phyloP scores from a whole-genome alignment of 2,329 filamentous ascomycete species.

The Aspergillus eucalypticola region DNA sequence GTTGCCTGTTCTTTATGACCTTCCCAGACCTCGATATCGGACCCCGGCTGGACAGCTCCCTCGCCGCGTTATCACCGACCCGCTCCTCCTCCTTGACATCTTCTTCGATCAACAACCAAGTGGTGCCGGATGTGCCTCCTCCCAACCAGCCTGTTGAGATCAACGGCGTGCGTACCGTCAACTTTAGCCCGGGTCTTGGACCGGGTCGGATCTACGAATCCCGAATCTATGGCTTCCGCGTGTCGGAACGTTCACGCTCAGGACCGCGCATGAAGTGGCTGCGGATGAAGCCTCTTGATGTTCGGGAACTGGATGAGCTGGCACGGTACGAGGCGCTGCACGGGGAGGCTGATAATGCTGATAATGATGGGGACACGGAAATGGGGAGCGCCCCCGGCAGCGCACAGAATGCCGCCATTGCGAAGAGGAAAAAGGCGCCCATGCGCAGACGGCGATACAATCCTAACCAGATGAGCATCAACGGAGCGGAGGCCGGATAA shows the following conservation, averaged over 20 bases:
- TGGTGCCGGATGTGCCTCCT: constrained; percentile 34
- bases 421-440: constrained; percentile 45
- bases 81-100: constrained; percentile 31
- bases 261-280: constrained; percentile 98
- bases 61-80: constrained; percentile 29
- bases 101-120: constrained; percentile 31
- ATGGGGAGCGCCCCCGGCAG: constrained; percentile 31
- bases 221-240: constrained; percentile 93
- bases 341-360: constrained; percentile 34
- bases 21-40: constrained; percentile 92
- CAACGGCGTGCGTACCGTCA: constrained; percentile 83
- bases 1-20: constrained; percentile 95
- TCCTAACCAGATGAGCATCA: constrained; percentile 37
- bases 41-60: constrained; percentile 61
- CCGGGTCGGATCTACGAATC: constrained; percentile 85
- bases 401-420: constrained; percentile 41
- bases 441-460: constrained; percentile 43
- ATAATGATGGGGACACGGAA: constrained; percentile 41
- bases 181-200: constrained; percentile 86
- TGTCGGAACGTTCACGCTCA: constrained; percentile 83
- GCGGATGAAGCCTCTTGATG: constrained; percentile 75
- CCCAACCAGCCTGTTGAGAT: constrained; percentile 58
- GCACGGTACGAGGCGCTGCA: constrained; percentile 39
- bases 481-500: constrained; percentile 30
- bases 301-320: constrained; percentile 79